Conservation (phyloP, 2,329 filamentous ascomycete species). For the Mycosphaerella arachidis region DNA sequence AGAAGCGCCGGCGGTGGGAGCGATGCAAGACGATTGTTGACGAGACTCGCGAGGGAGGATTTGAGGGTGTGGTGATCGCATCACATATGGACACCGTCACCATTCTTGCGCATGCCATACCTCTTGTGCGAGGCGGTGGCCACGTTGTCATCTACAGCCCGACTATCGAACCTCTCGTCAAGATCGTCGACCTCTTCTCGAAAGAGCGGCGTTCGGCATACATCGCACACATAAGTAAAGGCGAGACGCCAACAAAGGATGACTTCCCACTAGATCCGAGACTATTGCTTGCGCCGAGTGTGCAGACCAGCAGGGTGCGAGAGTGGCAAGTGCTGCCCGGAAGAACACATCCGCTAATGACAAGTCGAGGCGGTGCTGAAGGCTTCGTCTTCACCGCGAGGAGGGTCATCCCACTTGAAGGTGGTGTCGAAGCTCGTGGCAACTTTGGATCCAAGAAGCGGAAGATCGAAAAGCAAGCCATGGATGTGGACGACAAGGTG, state of each 20-base stretch:
- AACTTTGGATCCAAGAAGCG: constrained; percentile 62
- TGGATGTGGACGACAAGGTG: not conserved
- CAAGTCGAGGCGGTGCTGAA: constrained; percentile 76
- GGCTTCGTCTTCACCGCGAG: constrained; percentile 86
- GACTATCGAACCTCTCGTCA: constrained; percentile 70
- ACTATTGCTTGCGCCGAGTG: constrained; percentile 68
- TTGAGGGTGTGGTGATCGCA: constrained; percentile 78
- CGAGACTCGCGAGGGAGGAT: constrained; percentile 67
- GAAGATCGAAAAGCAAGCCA: constrained; percentile 40
- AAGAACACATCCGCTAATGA: constrained; percentile 92
- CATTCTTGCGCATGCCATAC: constrained; percentile 69
- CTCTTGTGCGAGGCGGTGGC: constrained; percentile 76
- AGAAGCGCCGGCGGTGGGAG: constrained; percentile 81
- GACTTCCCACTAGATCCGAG: constrained; percentile 88
- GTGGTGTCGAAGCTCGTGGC: constrained; percentile 76
- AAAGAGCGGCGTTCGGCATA: constrained; percentile 75
- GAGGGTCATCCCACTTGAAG: constrained; percentile 72
- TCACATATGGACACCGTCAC: constrained; percentile 75
- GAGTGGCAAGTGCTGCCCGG: constrained; percentile 89
- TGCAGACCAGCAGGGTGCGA: constrained; percentile 75
- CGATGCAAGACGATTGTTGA: constrained; percentile 69
- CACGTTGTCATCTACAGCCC: constrained; percentile 82
- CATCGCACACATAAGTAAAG: constrained; percentile 42
- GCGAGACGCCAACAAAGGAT: constrained; percentile 39
- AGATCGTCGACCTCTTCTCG: constrained; percentile 78